A percentile compares a stretch with the other conserved stretches of the same genome.
Conservation (phyloP, 805 yeast species). For the Zygosaccharomyces bailii region DNA sequence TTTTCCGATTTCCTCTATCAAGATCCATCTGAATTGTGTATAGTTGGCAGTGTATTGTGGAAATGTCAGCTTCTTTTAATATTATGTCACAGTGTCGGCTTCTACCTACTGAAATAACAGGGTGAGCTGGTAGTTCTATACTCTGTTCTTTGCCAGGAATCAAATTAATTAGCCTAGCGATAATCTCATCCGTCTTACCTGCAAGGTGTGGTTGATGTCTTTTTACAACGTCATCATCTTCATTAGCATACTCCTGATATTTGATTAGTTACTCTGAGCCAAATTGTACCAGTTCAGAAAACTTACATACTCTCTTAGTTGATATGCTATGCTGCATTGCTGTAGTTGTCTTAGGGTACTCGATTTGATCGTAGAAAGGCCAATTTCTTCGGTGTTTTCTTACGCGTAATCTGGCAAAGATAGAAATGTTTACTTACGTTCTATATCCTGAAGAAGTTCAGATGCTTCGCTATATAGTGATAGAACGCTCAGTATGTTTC, state of each 20-base stretch:
- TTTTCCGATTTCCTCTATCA: slow-evolving; percentile 35
- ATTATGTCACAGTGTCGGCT: slow-evolving; percentile 58
- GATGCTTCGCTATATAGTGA: slow-evolving; percentile 27
- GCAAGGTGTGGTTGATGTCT: slow-evolving; percentile 19
- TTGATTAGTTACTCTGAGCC: no score
- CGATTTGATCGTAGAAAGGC: no score
- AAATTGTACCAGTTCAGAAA: background rate
- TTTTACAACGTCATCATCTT: slow-evolving; percentile 12
- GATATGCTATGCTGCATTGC: background rate
- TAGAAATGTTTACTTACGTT: slow-evolving; percentile 16
- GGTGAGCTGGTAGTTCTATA: slow-evolving; percentile 34
- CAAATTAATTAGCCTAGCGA: slow-evolving; percentile 29
- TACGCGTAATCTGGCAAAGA: background rate
- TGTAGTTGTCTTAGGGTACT: no score
- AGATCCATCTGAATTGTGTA: slow-evolving; percentile 40
- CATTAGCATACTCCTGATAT: slow-evolving; percentile 12
- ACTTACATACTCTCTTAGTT: slow-evolving; percentile 15
- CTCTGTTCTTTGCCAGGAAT: slow-evolving; percentile 36
- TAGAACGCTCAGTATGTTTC: slow-evolving; percentile 31
- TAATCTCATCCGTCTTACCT: slow-evolving; percentile 4
- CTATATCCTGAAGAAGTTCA: slow-evolving; percentile 24
- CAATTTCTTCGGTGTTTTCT: background rate
- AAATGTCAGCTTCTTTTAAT: slow-evolving; percentile 56
- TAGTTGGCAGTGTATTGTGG: slow-evolving; percentile 61
- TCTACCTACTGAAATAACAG: slow-evolving; percentile 46